These are phyloP conservation scores for Fusarium armeniacum DNA, from an alignment of 2,329 filamentous ascomycete species.

Conservation along the genomic window DNA sequence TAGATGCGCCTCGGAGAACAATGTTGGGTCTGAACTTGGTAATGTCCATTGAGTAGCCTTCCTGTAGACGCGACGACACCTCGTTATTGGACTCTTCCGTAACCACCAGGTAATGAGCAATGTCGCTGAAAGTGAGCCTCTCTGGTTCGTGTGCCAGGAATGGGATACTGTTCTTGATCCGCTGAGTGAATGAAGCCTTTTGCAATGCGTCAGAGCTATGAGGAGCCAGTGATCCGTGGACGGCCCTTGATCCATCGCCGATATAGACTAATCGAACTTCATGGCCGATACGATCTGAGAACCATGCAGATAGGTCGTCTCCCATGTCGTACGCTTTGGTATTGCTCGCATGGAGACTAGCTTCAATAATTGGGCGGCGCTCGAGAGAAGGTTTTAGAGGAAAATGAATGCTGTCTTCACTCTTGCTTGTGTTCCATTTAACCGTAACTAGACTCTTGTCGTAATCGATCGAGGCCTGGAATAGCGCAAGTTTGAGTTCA, in stretches of 20 bases:
- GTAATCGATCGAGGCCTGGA: slow-evolving; percentile 30
- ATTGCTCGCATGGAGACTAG: slow-evolving; percentile 36
- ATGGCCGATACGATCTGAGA: slow-evolving; percentile 35
- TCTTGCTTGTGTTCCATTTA: background rate
- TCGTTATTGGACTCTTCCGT: slow-evolving; percentile 47
- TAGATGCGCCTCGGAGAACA: slow-evolving; percentile 41
- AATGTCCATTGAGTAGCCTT: slow-evolving; percentile 40
- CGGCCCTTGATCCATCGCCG: slow-evolving; percentile 41
- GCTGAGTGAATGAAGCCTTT: slow-evolving; percentile 6
- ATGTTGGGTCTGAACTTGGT: slow-evolving; percentile 49
- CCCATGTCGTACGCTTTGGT: slow-evolving; percentile 45
- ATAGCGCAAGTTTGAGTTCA: slow-evolving; percentile 40
- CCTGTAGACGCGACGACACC: slow-evolving; percentile 29
- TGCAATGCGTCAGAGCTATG: slow-evolving; percentile 41
- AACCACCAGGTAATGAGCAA: slow-evolving; percentile 46
- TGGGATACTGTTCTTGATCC: slow-evolving; percentile 17
- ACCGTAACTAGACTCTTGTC: background rate
- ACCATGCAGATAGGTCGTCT: slow-evolving; percentile 38
- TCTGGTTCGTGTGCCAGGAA: slow-evolving; percentile 26
- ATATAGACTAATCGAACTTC: slow-evolving; percentile 43
- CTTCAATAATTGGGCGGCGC: slow-evolving; percentile 5
- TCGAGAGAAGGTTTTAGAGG: slow-evolving; percentile 25
- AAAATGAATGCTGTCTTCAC: slow-evolving; percentile 18
- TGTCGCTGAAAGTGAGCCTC: slow-evolving; percentile 37
- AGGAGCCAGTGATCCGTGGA: slow-evolving; percentile 44